These are phyloP conservation scores for Cichorium intybus DNA, from an alignment of 140 eudicot genomes.

Conservation along the genomic window DNA sequence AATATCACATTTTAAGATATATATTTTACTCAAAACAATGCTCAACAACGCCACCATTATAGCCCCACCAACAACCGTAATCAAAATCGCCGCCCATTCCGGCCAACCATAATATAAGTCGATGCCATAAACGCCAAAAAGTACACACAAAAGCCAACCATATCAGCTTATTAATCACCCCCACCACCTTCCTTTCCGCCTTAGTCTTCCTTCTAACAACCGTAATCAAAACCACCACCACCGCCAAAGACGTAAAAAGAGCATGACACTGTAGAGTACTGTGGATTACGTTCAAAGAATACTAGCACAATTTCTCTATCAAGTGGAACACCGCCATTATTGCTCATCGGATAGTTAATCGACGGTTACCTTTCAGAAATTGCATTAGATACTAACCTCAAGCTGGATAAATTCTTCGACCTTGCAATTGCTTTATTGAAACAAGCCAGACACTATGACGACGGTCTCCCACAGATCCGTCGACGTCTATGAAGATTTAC, in stretches of 20 bases:
- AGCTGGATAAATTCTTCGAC: conserved; percentile 60
- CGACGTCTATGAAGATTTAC: too few species aligned
- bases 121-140: conserved; percentile 68
- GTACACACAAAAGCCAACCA: conserved; percentile 76
- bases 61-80: conserved; percentile 66
- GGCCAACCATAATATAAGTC: conserved; percentile 66
- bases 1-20: too few species aligned
- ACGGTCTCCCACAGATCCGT: conserved; percentile 90
- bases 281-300: conserved; percentile 86
- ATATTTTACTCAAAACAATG: too few species aligned
- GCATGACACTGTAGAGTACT: too few species aligned
- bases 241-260: conserved; percentile 69
- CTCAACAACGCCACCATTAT: conserved; percentile 73
- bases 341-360: conserved; percentile 83
- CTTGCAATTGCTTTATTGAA: conserved; percentile 70
- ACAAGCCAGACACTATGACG: conserved; percentile 71
- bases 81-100: conserved; percentile 60
- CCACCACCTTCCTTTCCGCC: conserved; percentile 60
- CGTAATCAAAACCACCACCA: conserved; percentile 78
- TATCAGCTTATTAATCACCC: conserved; percentile 65
- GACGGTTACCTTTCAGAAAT: conserved; percentile 93
- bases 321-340: conserved; percentile 38
- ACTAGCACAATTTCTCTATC: conserved; percentile 47
- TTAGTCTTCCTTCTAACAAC: conserved; percentile 68
- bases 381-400: conserved; percentile 79